Evolutionary conservation across 495 filamentous ascomycete genomes (phyloP), one percentile per base, ranked within the genome.

Genomic region (Aspergillus campestris): DNA sequence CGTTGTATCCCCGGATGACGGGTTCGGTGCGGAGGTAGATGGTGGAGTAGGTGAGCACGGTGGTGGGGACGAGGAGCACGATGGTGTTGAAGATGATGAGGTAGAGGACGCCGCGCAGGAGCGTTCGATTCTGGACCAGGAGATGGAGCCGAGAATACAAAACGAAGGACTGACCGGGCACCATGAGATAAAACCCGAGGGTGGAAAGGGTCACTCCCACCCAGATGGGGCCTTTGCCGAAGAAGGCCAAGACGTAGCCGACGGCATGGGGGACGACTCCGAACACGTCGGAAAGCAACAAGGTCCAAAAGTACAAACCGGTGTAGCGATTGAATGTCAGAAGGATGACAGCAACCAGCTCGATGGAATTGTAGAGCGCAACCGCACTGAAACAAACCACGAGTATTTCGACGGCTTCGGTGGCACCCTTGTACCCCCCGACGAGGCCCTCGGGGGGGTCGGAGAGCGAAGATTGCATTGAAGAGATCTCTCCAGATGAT

Each of bases 61-160:
- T 76, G 11, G 70, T 80, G 0, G 75, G 73, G 3, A 75, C 59
- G 49, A 68, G 46, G 8, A 78, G 56, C 32, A 78, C 40, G 34
- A 78, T 13, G 11, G 66, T 62, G 56, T 81, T 67, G 54, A 75
- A 35, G 13, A 81, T 70, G 43, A 86, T 82, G 58, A 82, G 72
- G 52, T 44, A 67, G 5, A 77, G 66, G 0, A 82, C 63, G 27
- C 60, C 54, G n/a, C 73, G 72, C 2, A 82, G 56, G 7, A 72
- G 44, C n/a, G 49, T 59, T 11, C 52, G 58, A 18, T 67, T 73
- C 34, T 71, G 68, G 6, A 75, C 64, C 13, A 86, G 66, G 28
- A 84, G 60, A 52, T 84, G 77, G 0, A 86, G 72, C 8, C 82
- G 76, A 3, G 80, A 84, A 52, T 77, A 86, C 8, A 86, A 69